Base-by-base conservation (phyloP, 768 basidiomycete genomes). In the Leccinum ochraceum region DNA sequence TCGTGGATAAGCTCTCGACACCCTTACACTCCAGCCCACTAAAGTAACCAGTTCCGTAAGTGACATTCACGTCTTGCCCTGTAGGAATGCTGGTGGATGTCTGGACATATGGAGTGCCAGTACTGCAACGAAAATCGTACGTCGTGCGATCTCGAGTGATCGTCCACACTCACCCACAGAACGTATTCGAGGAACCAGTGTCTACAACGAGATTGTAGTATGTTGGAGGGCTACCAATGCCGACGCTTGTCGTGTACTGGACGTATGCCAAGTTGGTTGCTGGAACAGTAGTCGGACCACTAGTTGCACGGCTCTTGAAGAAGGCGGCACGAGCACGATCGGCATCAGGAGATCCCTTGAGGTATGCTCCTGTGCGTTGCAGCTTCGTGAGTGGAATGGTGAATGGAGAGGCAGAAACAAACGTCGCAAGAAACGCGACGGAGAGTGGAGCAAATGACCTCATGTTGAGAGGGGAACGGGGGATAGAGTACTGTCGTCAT, bases 131-230 rank as follows among this genome's bases (percentile, higher is more conserved):
- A 58, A 7, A 20, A 34, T 56, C 5, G 6, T 36, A 26, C 32
- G 24, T 24, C 20, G 13, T 7, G 22, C 6, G 30, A 36, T 13
- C 28, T 62, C 48, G 9, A 61, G 36, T 8, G 34, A 37, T 30
- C 30, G 14, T 53, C 9, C 58, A 34, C 3, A 53, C 61, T 34
- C 14, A 59, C 55, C 60, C 63, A 54, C 74, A 66, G 54, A 74
- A 74, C 0, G 70, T 76, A 55, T 73, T 75, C 16, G 75, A 70
- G 26, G 67, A 68, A 6, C 74, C 72, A 3, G 75, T 75, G 57
- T 75, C 75, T 14, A 74, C 58, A 6, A 74, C 39, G 9, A 74
- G 66, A 50, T 69, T 64, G 58, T 73, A 71, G 46, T 69, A 63
- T 9, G 71, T 74, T 6, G 64, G 42, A 20, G 73, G 74, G 28